These are phyloP conservation scores for Coemansia sp. DNA, from an alignment of 192 early-diverging fungal genomes.

Conservation along the genomic window DNA sequence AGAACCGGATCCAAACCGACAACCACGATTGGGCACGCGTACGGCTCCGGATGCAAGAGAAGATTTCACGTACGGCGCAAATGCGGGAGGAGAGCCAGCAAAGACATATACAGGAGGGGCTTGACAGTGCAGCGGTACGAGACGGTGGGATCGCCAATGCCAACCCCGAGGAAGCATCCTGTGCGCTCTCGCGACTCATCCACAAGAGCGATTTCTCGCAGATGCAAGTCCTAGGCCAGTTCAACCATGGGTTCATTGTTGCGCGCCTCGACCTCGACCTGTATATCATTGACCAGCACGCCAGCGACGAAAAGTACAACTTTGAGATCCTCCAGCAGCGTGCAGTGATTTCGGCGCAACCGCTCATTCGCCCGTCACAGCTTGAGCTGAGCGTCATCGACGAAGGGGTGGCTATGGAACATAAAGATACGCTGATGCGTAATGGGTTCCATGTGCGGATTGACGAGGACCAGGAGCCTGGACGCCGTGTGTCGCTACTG, in stretches of 20 bases:
- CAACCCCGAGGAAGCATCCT: constrained; percentile 18
- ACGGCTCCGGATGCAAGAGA: constrained; percentile 14
- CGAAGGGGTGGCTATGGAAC: constrained; percentile 76
- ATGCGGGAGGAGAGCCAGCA: constrained; percentile 17
- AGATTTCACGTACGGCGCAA: constrained; percentile 8
- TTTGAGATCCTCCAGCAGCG: constrained; percentile 79
- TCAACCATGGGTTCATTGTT: constrained; percentile 96
- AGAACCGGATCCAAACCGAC: constrained; percentile 36
- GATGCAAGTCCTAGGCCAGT: constrained; percentile 92
- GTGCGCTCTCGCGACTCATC: constrained; percentile 55
- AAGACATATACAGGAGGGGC: neutral
- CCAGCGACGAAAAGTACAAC: constrained; percentile 96
- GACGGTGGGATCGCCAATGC: constrained; percentile 29
- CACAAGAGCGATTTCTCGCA: constrained; percentile 74
- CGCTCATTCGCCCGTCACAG: constrained; percentile 67
- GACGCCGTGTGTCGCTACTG: constrained; percentile 61
- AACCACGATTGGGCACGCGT: constrained; percentile 18
- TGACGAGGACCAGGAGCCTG: constrained; percentile 59
- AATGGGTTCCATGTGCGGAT: constrained; percentile 84
- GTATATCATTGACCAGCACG: constrained; percentile 98
- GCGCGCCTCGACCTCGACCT: constrained; percentile 64
- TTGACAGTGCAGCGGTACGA: constrained; percentile 5
- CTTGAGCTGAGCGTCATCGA: constrained; percentile 76
- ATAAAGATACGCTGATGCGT: constrained; percentile 60
- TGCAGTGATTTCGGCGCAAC: constrained; percentile 64